Evolutionary conservation across 257 asterid species (phyloP).

Genomic region (Oldenlandia corymbosa): DNA sequence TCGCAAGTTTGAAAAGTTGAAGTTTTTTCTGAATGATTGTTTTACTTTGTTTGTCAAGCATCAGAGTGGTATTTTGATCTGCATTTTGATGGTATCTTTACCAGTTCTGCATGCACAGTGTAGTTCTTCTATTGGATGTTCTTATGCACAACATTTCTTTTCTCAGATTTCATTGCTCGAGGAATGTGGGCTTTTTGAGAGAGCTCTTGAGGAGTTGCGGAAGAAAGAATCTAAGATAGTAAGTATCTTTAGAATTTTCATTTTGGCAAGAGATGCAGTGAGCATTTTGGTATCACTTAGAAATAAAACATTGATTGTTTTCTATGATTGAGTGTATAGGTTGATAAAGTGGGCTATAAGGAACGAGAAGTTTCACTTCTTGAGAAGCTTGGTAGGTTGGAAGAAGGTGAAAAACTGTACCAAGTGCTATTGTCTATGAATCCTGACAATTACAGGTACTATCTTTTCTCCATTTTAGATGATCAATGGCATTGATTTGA

Average conservation of each 20-base stretch:
- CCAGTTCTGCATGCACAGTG: too few species aligned
- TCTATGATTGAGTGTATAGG: slow-evolving; percentile 42
- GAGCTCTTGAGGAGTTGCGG: slow-evolving; percentile 88
- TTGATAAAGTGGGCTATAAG: slow-evolving; percentile 73
- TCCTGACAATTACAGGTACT: slow-evolving; percentile 90
- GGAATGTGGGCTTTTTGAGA: slow-evolving; percentile 80
- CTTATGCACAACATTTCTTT: slow-evolving; percentile 14
- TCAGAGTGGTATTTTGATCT: too few species aligned
- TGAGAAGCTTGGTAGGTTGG: slow-evolving; percentile 67
- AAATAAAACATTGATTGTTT: slow-evolving; percentile 6
- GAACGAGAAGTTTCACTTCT: slow-evolving; percentile 89
- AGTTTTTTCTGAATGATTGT: too few species aligned
- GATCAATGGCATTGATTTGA: background rate
- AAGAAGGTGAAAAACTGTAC: slow-evolving; percentile 76
- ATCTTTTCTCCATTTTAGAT: background rate
- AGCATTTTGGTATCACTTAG: slow-evolving; percentile 7
- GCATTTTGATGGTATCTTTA: too few species aligned
- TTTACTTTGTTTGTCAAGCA: too few species aligned
- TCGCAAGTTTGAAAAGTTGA: too few species aligned
- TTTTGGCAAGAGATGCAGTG: background rate
- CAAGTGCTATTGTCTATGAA: slow-evolving; percentile 74
- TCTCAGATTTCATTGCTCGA: slow-evolving; percentile 75
- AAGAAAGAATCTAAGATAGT: slow-evolving; percentile 80
- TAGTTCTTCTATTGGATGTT: background rate
- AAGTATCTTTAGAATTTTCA: slow-evolving; percentile 31